A percentile compares a stretch with the other conserved stretches of the same genome.
These are phyloP conservation scores for Gentiana dahurica DNA, from an alignment of 257 asterid species.

Conservation along the genomic window DNA sequence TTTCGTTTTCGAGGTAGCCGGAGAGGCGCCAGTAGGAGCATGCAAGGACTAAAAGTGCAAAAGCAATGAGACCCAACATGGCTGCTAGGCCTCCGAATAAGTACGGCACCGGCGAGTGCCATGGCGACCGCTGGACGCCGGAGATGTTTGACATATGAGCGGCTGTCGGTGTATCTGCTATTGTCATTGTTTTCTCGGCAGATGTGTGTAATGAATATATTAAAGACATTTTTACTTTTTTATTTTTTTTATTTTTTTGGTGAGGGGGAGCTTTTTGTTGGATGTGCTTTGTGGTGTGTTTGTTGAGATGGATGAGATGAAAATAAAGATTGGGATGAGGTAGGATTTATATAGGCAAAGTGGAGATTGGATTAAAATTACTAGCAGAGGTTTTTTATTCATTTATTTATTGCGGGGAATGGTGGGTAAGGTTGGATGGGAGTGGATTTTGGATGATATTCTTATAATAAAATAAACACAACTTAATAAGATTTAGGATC, in stretches of 20 bases:
- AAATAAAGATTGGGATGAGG: neutral
- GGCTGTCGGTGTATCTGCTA: constrained; percentile 17
- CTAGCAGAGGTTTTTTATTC: too few species aligned
- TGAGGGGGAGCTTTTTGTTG: neutral
- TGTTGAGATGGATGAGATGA: constrained; percentile 3
- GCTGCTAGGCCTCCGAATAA: constrained; percentile 90
- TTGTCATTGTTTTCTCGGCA: constrained; percentile 21
- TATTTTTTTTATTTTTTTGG: neutral
- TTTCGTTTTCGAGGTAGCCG: constrained; percentile 32
- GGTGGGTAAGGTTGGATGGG: too few species aligned
- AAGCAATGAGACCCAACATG: constrained; percentile 81
- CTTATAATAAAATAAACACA: too few species aligned
- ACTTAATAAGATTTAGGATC: too few species aligned
- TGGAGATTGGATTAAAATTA: too few species aligned
- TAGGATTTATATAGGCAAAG: too few species aligned
- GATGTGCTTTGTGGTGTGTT: neutral
- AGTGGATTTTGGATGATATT: too few species aligned
- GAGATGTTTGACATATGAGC: constrained; percentile 11
- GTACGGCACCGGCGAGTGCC: constrained; percentile 96
- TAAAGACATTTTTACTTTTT: neutral
- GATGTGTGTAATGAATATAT: constrained; percentile 6
- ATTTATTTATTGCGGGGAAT: too few species aligned
- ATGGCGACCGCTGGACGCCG: constrained; percentile 38
- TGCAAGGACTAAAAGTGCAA: constrained; percentile 69
- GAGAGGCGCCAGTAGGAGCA: constrained; percentile 81